phyloP scores from a whole-genome alignment of 1,284 basidiomycete genomes.

The Inonotus hispidus region DNA sequence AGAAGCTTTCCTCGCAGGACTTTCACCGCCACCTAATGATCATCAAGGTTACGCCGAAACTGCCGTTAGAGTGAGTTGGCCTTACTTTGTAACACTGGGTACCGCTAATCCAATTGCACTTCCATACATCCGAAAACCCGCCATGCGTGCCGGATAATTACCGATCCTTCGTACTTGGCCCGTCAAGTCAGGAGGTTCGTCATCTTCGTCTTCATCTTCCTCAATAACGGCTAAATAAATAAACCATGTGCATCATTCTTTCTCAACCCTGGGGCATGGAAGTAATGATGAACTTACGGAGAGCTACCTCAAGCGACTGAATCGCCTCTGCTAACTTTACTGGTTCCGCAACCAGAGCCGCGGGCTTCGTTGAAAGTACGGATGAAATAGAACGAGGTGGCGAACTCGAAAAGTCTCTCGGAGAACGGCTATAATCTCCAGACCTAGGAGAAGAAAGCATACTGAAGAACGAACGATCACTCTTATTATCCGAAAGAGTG shows the following conservation, averaged over 20 bases:
- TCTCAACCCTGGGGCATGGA: neutral
- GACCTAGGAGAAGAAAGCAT: neutral
- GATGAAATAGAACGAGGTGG: constrained; percentile 5
- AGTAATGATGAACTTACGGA: neutral
- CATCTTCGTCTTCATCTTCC: neutral
- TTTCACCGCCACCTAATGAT: constrained; percentile 14
- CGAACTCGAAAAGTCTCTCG: neutral
- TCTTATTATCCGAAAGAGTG: constrained; percentile 1
- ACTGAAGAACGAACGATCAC: constrained; percentile 3
- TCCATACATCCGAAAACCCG: constrained; percentile 43
- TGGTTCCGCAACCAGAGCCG: neutral
- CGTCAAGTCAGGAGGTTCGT: constrained; percentile 31
- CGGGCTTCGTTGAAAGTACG: neutral
- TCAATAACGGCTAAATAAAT: neutral
- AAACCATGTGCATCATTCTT: neutral
- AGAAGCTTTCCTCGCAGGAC: constrained; percentile 5
- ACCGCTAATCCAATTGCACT: constrained; percentile 28
- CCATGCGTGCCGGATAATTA: constrained; percentile 35
- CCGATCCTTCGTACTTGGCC: constrained; percentile 30
- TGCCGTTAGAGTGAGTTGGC: neutral
- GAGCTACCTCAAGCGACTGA: neutral
- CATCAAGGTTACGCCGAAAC: neutral
- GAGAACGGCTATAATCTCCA: neutral
- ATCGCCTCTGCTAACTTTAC: neutral
- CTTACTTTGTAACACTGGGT: constrained; percentile 21